phyloP scores from a whole-genome alignment of 108 stramenopile genomes.

The Hondaea fermentalgiana region DNA sequence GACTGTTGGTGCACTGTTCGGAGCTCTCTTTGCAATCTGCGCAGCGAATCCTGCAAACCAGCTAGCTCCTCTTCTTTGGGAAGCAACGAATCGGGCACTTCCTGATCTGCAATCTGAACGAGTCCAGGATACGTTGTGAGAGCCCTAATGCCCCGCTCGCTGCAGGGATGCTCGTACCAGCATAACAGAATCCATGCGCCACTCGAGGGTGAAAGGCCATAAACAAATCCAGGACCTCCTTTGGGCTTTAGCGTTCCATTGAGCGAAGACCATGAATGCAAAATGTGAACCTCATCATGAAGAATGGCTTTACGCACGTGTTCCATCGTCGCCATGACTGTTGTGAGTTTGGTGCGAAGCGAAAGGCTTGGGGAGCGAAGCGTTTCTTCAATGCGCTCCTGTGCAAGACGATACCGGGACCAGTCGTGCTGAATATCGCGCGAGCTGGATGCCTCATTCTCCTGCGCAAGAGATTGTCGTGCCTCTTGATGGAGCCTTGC shows the following conservation, averaged over 20 bases:
- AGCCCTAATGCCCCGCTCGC: background rate
- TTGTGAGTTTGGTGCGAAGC: background rate
- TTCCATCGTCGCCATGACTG: background rate
- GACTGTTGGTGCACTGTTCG: too few species aligned
- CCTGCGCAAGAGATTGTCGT: background rate
- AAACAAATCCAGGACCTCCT: background rate
- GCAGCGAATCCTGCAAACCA: background rate
- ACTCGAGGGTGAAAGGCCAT: background rate
- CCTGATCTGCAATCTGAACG: background rate
- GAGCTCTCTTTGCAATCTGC: too few species aligned
- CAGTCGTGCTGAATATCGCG: background rate
- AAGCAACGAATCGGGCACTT: background rate
- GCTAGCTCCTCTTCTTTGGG: background rate
- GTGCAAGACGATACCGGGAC: background rate
- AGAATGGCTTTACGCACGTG: background rate
- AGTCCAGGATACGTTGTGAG: background rate
- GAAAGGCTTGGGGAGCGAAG: background rate
- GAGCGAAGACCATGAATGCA: background rate
- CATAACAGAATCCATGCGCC: background rate
- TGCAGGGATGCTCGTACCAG: slow-evolving; percentile 15
- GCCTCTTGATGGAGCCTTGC: background rate
- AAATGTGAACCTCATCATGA: background rate
- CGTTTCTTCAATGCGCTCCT: background rate
- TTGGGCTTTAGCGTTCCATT: background rate
- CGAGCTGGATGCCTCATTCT: background rate